These are phyloP conservation scores for Gloeopeniophorella convolvens DNA, from an alignment of 768 basidiomycete genomes.

Conservation along the genomic window DNA sequence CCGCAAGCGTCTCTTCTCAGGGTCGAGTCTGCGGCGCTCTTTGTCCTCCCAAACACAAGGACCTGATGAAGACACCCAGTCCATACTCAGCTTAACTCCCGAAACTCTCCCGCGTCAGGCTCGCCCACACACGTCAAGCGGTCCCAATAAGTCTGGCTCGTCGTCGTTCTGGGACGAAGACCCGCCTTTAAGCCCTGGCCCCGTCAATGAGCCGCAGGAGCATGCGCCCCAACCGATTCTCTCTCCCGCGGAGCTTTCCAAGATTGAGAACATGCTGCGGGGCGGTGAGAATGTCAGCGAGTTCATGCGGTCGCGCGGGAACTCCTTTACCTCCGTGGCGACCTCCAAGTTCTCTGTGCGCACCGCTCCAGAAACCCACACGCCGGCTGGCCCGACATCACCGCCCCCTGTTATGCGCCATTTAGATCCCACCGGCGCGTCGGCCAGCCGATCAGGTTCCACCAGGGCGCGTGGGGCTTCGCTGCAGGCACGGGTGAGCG, in stretches of 20 bases:
- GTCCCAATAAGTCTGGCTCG: not conserved
- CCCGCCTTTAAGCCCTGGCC: slow-evolving; percentile 32
- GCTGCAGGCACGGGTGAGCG: not conserved
- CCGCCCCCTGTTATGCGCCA: slow-evolving; percentile 4
- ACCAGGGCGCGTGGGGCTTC: slow-evolving; percentile 7
- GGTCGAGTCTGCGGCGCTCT: slow-evolving; percentile 42
- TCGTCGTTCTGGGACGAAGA: slow-evolving; percentile 47
- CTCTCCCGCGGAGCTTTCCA: slow-evolving; percentile 58
- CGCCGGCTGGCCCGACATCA: not conserved
- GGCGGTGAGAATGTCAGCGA: slow-evolving; percentile 24
- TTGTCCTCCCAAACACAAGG: slow-evolving; percentile 40
- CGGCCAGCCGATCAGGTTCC: not conserved
- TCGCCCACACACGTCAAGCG: slow-evolving; percentile 5
- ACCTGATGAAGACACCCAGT: slow-evolving; percentile 48
- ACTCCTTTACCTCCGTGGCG: slow-evolving; percentile 12
- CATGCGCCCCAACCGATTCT: slow-evolving; percentile 61
- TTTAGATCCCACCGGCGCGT: not conserved
- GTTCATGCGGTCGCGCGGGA: slow-evolving; percentile 8
- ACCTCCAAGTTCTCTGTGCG: slow-evolving; percentile 1
- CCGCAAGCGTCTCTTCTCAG: slow-evolving; percentile 60
- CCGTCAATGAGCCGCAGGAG: slow-evolving; percentile 34
- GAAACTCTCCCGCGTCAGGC: not conserved
- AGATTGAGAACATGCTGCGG: slow-evolving; percentile 46
- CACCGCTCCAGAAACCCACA: not conserved
- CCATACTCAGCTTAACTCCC: slow-evolving; percentile 41